phyloP scores from a whole-genome alignment of 371 early-diverging fungal species.

The Apophysomyces sp. region DNA sequence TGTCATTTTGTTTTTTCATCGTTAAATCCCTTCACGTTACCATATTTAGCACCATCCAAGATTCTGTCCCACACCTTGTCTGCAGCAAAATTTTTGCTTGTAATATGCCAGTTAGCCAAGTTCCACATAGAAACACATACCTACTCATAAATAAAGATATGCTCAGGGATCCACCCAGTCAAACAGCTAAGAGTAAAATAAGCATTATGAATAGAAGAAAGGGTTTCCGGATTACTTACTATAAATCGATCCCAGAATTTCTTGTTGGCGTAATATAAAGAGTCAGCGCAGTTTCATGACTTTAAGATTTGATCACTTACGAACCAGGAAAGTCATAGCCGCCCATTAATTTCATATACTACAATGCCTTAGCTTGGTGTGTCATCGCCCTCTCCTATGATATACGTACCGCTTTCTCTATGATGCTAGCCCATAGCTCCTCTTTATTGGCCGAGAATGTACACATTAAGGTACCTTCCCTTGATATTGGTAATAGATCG shows the following conservation, averaged over 20 bases:
- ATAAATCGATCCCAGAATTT: constrained; percentile 88
- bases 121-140: background rate
- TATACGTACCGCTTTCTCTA: constrained; percentile 79
- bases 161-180: constrained; percentile 94
- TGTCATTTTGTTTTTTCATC: background rate
- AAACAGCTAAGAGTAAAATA: constrained; percentile 51
- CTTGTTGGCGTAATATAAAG: constrained; percentile 20
- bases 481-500: constrained; percentile 82
- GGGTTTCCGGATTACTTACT: constrained; percentile 42
- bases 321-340: constrained; percentile 95
- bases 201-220: background rate
- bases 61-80: constrained; percentile 79
- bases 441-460: constrained; percentile 77
- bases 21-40: constrained; percentile 29
- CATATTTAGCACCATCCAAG: constrained; percentile 65
- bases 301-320: constrained; percentile 37
- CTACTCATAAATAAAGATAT: constrained; percentile 80
- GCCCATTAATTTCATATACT: constrained; percentile 92
- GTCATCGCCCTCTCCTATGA: background rate
- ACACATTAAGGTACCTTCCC: constrained; percentile 75
- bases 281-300: background rate
- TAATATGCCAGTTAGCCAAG: background rate
- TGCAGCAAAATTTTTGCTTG: constrained; percentile 53
- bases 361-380: background rate
- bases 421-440: constrained; percentile 85